Evolutionary conservation across 768 basidiomycete genomes (phyloP).

Genomic region (Phylloporus arenicola): DNA sequence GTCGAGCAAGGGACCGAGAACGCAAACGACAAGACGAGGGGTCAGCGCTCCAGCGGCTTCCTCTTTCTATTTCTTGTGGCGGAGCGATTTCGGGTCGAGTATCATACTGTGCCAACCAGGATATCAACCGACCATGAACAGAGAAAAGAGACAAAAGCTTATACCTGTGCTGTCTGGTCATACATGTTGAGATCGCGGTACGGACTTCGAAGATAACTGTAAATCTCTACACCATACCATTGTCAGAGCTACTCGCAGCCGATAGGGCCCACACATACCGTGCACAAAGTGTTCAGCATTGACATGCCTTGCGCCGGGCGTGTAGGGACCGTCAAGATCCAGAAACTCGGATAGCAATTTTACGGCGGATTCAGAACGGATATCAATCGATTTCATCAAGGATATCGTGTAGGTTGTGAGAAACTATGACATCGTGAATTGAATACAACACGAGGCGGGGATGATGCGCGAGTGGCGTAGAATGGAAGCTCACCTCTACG

Average conservation of each 20-base stretch:
- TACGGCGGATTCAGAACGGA: constrained; percentile 84
- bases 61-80: constrained; percentile 23
- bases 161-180: constrained; percentile 79
- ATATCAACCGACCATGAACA: constrained; percentile 6
- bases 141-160: background rate
- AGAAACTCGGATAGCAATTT: constrained; percentile 83
- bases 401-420: constrained; percentile 85
- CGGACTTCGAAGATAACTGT: constrained; percentile 83
- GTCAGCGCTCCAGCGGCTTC: constrained; percentile 25
- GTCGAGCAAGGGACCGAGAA: constrained; percentile 26
- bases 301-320: constrained; percentile 48
- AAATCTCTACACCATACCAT: constrained; percentile 56
- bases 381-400: constrained; percentile 88
- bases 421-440: constrained; percentile 47
- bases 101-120: constrained; percentile 50
- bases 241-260: background rate
- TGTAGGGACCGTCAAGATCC: constrained; percentile 63
- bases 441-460: constrained; percentile 7
- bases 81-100: constrained; percentile 39
- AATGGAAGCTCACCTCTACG: constrained; percentile 59
- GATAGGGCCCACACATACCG: constrained; percentile 44
- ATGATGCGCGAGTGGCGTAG: background rate
- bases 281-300: constrained; percentile 95
- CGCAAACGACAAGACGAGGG: constrained; percentile 20
- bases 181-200: constrained; percentile 80